These are phyloP conservation scores for Auriscalpium vulgare DNA, from an alignment of 768 basidiomycete genomes.

Conservation along the genomic window DNA sequence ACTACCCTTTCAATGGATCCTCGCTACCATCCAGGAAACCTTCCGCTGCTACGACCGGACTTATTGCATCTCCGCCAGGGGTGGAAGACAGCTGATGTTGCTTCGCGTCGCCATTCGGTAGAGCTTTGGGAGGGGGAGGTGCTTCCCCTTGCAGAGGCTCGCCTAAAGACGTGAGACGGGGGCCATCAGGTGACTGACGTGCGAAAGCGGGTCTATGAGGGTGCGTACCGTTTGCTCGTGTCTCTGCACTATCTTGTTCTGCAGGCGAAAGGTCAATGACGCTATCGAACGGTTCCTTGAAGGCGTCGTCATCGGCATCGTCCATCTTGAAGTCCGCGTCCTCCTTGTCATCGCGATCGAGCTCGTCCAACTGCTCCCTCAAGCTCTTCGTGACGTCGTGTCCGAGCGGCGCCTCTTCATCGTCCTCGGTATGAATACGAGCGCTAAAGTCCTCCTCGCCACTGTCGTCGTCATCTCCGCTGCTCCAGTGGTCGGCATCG, in stretches of 20 bases:
- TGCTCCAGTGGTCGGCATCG: conserved; percentile 45
- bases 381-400: conserved; percentile 46
- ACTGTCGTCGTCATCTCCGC: conserved; percentile 46
- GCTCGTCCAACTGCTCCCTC: conserved; percentile 55
- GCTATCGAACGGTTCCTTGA: conserved; percentile 15
- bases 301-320: conserved; percentile 21
- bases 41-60: conserved; percentile 48
- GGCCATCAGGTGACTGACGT: conserved; percentile 11
- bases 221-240: conserved; percentile 13
- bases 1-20: conserved; percentile 39
- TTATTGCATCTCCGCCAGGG: conserved; percentile 47
- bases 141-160: conserved; percentile 33
- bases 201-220: conserved; percentile 24
- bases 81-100: conserved; percentile 41
- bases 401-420: conserved; percentile 18
- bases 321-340: conserved; percentile 16
- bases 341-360: conserved; percentile 42
- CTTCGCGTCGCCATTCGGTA: conserved; percentile 38
- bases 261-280: conserved; percentile 27
- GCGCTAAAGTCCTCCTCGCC: conserved; percentile 2
- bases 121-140: conserved; percentile 37
- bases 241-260: conserved; percentile 21
- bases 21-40: conserved; percentile 62
- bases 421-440: conserved; percentile 5
- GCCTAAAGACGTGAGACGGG: background rate